These are phyloP conservation scores for Penicillium verrucosum DNA, from an alignment of 2,329 filamentous ascomycete species.

Conservation along the genomic window DNA sequence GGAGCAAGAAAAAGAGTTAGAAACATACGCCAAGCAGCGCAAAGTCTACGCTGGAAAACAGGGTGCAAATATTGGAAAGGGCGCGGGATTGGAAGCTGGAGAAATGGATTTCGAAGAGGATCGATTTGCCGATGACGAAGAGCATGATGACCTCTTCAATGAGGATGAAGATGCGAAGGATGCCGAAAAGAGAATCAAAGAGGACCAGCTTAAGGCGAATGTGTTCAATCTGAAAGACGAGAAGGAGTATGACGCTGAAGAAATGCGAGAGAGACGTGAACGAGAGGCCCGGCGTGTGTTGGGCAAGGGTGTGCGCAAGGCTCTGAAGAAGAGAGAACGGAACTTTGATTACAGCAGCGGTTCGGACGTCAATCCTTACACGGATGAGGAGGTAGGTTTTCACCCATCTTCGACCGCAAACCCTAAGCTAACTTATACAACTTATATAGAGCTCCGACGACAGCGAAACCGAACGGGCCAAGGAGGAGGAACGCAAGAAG, in stretches of 20 bases:
- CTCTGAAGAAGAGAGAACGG: slow-evolving; percentile 78
- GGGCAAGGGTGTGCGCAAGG: slow-evolving; percentile 75
- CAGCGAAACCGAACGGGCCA: slow-evolving; percentile 61
- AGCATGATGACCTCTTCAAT: slow-evolving; percentile 71
- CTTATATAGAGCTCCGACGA: slow-evolving; percentile 55
- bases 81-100: slow-evolving; percentile 56
- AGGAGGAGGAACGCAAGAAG: slow-evolving; percentile 59
- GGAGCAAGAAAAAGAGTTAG: slow-evolving; percentile 57
- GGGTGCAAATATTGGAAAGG: slow-evolving; percentile 41
- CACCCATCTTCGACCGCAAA: not conserved
- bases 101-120: slow-evolving; percentile 68
- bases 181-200: slow-evolving; percentile 68
- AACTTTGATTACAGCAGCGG: slow-evolving; percentile 82
- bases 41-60: slow-evolving; percentile 48
- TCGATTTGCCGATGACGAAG: slow-evolving; percentile 83
- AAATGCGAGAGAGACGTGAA: slow-evolving; percentile 60
- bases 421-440: slow-evolving; percentile 14
- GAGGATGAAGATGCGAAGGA: slow-evolving; percentile 78
- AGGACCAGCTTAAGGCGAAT: slow-evolving; percentile 82
- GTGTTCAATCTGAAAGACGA: slow-evolving; percentile 76
- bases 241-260: slow-evolving; percentile 65
- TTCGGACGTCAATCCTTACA: slow-evolving; percentile 56
- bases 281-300: slow-evolving; percentile 66
- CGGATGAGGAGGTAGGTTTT: slow-evolving; percentile 48
- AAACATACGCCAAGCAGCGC: slow-evolving; percentile 50